phyloP scores from a whole-genome alignment of 2,329 filamentous ascomycete genomes.

The Dactylellina haptotyla region DNA sequence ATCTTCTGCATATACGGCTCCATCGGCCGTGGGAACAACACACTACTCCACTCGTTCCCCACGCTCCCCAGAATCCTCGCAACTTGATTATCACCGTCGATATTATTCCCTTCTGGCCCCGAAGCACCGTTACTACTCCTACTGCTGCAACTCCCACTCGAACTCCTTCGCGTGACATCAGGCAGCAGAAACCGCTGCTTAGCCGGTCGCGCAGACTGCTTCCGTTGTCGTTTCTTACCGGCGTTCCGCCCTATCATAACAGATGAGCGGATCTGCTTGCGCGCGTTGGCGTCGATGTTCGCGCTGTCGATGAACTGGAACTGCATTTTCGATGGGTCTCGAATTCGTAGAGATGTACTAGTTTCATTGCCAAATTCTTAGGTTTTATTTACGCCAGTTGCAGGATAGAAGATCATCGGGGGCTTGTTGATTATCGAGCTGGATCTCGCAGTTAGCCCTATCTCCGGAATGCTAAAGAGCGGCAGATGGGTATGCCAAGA shows the following conservation, averaged over 20 bases:
- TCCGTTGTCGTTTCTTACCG: constrained; percentile 32
- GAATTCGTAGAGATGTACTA: no score
- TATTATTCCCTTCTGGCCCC: not conserved
- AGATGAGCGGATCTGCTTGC: constrained; percentile 45
- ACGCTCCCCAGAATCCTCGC: constrained; percentile 1
- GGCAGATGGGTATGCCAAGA: no score
- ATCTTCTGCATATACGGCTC: constrained; percentile 21
- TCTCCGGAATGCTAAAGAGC: no score
- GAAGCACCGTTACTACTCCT: not conserved
- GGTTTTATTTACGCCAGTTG: no score
- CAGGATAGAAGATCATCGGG: no score
- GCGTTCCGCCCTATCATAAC: constrained; percentile 45
- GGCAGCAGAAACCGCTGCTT: constrained; percentile 33
- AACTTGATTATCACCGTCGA: not conserved
- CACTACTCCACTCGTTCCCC: constrained; percentile 19
- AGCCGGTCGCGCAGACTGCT: not conserved
- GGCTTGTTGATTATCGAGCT: no score
- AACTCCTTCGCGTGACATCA: not conserved
- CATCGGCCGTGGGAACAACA: constrained; percentile 19
- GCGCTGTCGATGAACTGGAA: constrained; percentile 45
- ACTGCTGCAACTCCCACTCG: not conserved
- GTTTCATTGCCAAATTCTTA: no score
- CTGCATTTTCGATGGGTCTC: no score
- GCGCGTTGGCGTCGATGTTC: constrained; percentile 41
- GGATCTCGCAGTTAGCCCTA: no score